Percentiles rank a stretch among this genome's conserved stretches.
These are phyloP conservation scores for Porcisia deanei DNA, from an alignment of 208 protist species.

Conservation along the genomic window DNA sequence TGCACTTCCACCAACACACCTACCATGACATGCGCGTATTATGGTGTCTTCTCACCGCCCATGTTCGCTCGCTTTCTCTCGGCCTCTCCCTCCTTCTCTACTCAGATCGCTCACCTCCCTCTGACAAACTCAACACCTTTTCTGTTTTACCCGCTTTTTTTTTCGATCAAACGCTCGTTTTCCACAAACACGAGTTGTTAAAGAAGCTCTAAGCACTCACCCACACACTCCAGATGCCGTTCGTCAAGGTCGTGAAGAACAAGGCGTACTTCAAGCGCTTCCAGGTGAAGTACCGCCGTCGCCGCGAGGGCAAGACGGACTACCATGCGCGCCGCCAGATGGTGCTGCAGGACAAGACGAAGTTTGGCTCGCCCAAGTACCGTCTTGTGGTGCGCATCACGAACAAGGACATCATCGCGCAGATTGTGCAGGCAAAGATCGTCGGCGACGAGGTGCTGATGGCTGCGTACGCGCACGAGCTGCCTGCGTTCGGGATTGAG, in stretches of 20 bases:
- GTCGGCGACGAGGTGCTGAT: conserved; percentile 94
- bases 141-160: too few species aligned
- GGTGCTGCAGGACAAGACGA: conserved; percentile 99
- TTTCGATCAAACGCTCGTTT: background rate
- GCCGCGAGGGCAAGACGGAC: conserved; percentile 99
- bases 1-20: too few species aligned
- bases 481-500: conserved; percentile 95
- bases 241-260: conserved; percentile 92
- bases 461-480: conserved; percentile 98
- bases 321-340: conserved; percentile 97
- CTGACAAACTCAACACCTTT: too few species aligned
- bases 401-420: conserved; percentile 97
- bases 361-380: conserved; percentile 99
- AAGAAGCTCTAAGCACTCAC: background rate
- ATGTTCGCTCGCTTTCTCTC: too few species aligned
- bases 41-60: too few species aligned
- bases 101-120: too few species aligned
- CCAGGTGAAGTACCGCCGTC: conserved; percentile 97
- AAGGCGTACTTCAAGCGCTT: conserved; percentile 99
- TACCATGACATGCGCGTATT: too few species aligned
- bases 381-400: conserved; percentile 97
- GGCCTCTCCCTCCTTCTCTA: too few species aligned
- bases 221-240: conserved; percentile 54
- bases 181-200: background rate
- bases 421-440: conserved; percentile 97